Conservation (phyloP, 2,329 filamentous ascomycete species). For the Aaosphaeria arxii region DNA sequence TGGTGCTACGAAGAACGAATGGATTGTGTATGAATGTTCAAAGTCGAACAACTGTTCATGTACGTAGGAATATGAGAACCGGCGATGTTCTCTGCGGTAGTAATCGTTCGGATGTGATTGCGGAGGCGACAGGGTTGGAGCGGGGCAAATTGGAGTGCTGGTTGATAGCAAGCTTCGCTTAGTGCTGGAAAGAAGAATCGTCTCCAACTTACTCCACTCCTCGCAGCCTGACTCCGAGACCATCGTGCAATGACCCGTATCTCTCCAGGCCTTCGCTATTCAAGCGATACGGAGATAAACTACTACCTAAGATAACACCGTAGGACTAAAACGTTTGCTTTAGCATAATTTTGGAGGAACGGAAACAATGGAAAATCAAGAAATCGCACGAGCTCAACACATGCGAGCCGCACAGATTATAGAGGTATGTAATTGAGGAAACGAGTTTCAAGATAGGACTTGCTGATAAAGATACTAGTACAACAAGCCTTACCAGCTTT, state of each 20-base stretch:
- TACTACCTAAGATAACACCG: no score
- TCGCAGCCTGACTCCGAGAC: constrained; percentile 1
- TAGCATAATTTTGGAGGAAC: no score
- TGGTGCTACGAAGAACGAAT: neutral
- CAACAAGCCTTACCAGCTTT: neutral
- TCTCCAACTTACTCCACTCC: constrained; percentile 4
- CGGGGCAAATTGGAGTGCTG: no score
- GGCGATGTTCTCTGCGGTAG: no score
- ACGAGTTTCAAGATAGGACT: neutral
- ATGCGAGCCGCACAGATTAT: constrained; percentile 3
- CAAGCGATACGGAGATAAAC: no score
- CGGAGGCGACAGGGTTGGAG: no score
- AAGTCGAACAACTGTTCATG: neutral
- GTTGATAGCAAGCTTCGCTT: no score
- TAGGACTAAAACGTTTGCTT: no score
- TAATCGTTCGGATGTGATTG: no score
- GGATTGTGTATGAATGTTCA: neutral
- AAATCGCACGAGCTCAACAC: constrained; percentile 3
- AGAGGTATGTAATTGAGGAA: neutral
- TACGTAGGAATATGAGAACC: no score
- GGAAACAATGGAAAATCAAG: no score
- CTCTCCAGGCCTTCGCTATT: no score
- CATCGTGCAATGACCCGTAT: neutral
- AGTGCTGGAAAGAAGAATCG: neutral
- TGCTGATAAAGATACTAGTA: neutral